phyloP scores from a whole-genome alignment of 2,329 filamentous ascomycete species.

The Hymenoscyphus occultus region DNA sequence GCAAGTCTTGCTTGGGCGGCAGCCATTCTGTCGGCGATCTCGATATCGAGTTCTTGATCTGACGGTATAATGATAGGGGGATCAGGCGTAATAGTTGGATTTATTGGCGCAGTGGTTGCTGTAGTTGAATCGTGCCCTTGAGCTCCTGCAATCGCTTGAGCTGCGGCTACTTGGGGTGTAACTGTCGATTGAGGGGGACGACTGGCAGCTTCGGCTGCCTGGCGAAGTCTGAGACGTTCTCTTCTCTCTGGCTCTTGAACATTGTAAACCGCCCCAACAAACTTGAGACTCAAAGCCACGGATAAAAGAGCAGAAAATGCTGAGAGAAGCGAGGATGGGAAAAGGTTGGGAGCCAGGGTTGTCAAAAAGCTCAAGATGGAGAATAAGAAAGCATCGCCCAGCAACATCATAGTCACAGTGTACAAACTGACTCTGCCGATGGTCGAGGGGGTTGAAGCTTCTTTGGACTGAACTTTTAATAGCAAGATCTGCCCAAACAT shows the following conservation, averaged over 20 bases:
- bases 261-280: slow-evolving; percentile 58
- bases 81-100: slow-evolving; percentile 4
- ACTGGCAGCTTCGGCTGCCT: slow-evolving; percentile 29
- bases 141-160: slow-evolving; percentile 28
- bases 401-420: slow-evolving; percentile 58
- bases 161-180: slow-evolving; percentile 23
- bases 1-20: slow-evolving; percentile 28
- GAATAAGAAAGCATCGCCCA: slow-evolving; percentile 61
- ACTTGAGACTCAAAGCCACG: slow-evolving; percentile 55
- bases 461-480: slow-evolving; percentile 62
- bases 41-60: slow-evolving; percentile 61
- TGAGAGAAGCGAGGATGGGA: slow-evolving; percentile 55
- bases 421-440: slow-evolving; percentile 64
- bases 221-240: slow-evolving; percentile 32
- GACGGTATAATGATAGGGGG: slow-evolving; percentile 58
- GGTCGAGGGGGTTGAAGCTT: slow-evolving; percentile 65
- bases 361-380: slow-evolving; percentile 53
- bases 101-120: background rate
- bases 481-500: slow-evolving; percentile 60
- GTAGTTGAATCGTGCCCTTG: slow-evolving; percentile 24
- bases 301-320: slow-evolving; percentile 54
- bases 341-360: slow-evolving; percentile 52
- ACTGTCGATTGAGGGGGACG: slow-evolving; percentile 31
- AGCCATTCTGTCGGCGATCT: slow-evolving; percentile 48
- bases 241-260: slow-evolving; percentile 58